A percentile compares a stretch with the other conserved stretches of the same genome.
Conservation (phyloP, 2,329 filamentous ascomycete species). For the Anthostomella pinea region DNA sequence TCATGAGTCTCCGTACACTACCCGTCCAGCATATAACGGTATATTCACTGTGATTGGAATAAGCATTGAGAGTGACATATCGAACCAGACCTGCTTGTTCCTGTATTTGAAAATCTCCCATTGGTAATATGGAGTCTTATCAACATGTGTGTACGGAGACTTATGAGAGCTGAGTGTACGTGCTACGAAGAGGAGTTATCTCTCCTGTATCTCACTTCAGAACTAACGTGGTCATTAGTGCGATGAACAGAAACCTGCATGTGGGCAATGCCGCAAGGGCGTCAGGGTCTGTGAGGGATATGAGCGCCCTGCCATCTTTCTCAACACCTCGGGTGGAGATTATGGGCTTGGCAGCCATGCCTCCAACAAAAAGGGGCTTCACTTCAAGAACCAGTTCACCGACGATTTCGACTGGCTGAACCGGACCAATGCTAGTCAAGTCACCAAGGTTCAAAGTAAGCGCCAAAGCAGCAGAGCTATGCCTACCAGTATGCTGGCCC, state of each 20-base stretch:
- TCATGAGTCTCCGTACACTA: too few species aligned
- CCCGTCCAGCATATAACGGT: too few species aligned
- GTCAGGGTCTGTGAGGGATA: slow-evolving; percentile 19
- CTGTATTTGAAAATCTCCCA: too few species aligned
- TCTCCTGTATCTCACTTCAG: neutral
- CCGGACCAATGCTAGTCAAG: neutral
- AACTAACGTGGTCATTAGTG: too few species aligned
- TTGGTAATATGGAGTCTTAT: too few species aligned
- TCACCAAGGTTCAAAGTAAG: too few species aligned
- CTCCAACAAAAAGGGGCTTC: neutral
- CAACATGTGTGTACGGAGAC: too few species aligned
- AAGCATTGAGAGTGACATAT: too few species aligned
- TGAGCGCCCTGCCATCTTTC: slow-evolving; percentile 12
- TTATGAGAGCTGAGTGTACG: too few species aligned
- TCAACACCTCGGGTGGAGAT: slow-evolving; percentile 13
- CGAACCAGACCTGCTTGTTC: too few species aligned
- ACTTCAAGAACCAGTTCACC: slow-evolving; percentile 3
- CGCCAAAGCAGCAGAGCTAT: neutral
- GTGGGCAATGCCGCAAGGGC: slow-evolving; percentile 20
- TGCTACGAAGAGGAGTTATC: too few species aligned
- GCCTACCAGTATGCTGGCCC: slow-evolving; percentile 4
- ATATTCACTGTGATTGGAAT: too few species aligned
- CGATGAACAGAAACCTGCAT: slow-evolving; percentile 16
- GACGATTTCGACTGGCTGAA: slow-evolving; percentile 5
- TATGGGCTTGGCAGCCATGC: slow-evolving; percentile 1